A percentile compares a stretch with the other conserved stretches of the same genome.
phyloP scores from a whole-genome alignment of 441 rosid genomes.

The Manihot esculenta region DNA sequence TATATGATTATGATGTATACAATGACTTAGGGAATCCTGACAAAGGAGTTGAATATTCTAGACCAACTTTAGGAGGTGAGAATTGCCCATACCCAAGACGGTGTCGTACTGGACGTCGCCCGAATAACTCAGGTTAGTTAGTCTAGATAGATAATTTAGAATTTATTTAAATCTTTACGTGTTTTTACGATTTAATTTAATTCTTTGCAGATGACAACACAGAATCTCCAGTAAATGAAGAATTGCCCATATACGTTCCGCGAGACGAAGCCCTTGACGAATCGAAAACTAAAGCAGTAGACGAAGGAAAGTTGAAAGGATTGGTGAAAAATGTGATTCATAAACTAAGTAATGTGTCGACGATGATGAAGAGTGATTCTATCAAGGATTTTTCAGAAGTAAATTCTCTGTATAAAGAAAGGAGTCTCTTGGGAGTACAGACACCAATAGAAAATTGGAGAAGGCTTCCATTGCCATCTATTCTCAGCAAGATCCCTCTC shows the following conservation, averaged over 20 bases:
- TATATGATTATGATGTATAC: conserved; percentile 72
- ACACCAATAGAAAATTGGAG: too few relatives aligned
- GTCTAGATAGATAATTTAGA: too few relatives aligned
- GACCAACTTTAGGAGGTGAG: conserved; percentile 69
- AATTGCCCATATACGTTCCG: conserved; percentile 72
- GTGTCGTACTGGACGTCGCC: conserved; percentile 75
- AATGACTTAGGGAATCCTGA: conserved; percentile 93
- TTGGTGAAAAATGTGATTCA: too few relatives aligned
- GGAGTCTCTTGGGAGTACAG: neutral
- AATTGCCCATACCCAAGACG: conserved; percentile 72
- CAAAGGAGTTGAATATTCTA: conserved; percentile 43
- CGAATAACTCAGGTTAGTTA: conserved; percentile 48
- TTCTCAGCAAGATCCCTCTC: neutral
- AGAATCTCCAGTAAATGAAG: conserved; percentile 76
- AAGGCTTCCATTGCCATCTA: neutral
- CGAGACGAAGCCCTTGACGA: conserved; percentile 87
- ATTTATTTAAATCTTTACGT: too few relatives aligned
- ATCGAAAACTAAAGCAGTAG: conserved; percentile 51
- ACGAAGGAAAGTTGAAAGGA: conserved; percentile 42
- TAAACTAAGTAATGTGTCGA: conserved; percentile 56
- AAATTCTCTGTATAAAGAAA: neutral
- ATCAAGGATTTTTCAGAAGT: neutral
- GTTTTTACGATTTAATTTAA: too few relatives aligned
- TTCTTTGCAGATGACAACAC: conserved; percentile 41
- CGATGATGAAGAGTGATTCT: conserved; percentile 44